These are phyloP conservation scores for Cenchrus purpureus DNA, from an alignment of 176 grass and related monocot genomes.

Conservation along the genomic window DNA sequence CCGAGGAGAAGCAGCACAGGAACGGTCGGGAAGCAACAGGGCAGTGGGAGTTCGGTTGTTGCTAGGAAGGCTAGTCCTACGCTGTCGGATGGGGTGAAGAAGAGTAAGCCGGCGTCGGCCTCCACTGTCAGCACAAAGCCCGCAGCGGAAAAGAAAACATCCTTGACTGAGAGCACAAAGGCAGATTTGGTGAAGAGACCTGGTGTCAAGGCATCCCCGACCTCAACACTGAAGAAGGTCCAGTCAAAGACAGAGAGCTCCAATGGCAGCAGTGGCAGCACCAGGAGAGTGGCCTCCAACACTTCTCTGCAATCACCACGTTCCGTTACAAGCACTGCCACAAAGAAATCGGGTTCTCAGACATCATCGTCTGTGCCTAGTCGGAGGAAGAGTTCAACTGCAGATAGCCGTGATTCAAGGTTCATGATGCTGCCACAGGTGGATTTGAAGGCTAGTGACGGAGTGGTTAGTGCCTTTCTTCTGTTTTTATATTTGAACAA, in stretches of 20 bases:
- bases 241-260: slow-evolving; percentile 53
- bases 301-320: slow-evolving; percentile 55
- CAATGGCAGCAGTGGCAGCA: slow-evolving; percentile 43
- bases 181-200: slow-evolving; percentile 46
- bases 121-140: slow-evolving; percentile 44
- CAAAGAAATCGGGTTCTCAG: slow-evolving; percentile 52
- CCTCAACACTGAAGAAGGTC: slow-evolving; percentile 61
- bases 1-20: slow-evolving; percentile 66
- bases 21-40: slow-evolving; percentile 37
- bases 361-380: slow-evolving; percentile 53
- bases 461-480: slow-evolving; percentile 66
- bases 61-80: slow-evolving; percentile 56
- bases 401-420: slow-evolving; percentile 66
- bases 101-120: slow-evolving; percentile 38
- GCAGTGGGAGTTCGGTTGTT: slow-evolving; percentile 46
- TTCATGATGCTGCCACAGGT: slow-evolving; percentile 95
- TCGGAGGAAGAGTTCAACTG: slow-evolving; percentile 65
- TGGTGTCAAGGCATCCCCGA: slow-evolving; percentile 48
- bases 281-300: slow-evolving; percentile 56
- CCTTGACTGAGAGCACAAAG: slow-evolving; percentile 41
- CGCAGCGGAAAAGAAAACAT: slow-evolving; percentile 45
- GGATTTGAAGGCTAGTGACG: slow-evolving; percentile 85
- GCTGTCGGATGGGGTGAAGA: slow-evolving; percentile 59
- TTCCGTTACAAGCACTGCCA: slow-evolving; percentile 53
- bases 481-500: slow-evolving; percentile 32